Evolutionary conservation across 176 grass and related monocot species (phyloP).

Genomic region (Coix lacrymajobi): DNA sequence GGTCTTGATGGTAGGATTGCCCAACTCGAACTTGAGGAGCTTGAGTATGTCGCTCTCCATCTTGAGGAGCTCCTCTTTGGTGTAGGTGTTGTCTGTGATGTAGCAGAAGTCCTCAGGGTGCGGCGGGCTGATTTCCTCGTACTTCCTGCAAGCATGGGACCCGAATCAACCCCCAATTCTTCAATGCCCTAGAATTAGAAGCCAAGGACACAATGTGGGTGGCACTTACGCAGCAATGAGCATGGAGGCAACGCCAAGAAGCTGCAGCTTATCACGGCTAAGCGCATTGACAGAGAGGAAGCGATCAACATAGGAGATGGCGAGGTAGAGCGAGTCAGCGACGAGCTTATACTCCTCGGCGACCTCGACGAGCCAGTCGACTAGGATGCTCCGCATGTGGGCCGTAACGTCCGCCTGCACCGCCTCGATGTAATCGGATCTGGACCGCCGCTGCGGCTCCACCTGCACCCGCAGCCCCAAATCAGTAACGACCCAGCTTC

Average conservation of each 20-base stretch:
- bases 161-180: neutral
- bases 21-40: slow-evolving; percentile 82
- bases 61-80: slow-evolving; percentile 73
- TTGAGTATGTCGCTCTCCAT: slow-evolving; percentile 92
- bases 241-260: slow-evolving; percentile 83
- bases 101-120: slow-evolving; percentile 93
- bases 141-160: slow-evolving; percentile 49
- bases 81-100: slow-evolving; percentile 95
- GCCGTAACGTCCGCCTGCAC: slow-evolving; percentile 70
- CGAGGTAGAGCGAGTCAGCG: slow-evolving; percentile 75
- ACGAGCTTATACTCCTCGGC: slow-evolving; percentile 94
- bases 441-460: slow-evolving; percentile 45
- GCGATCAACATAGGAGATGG: slow-evolving; percentile 71
- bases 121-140: slow-evolving; percentile 77
- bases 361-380: slow-evolving; percentile 98
- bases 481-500: neutral
- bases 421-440: slow-evolving; percentile 61
- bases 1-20: slow-evolving; percentile 80
- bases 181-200: neutral
- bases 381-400: slow-evolving; percentile 73
- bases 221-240: slow-evolving; percentile 79
- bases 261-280: slow-evolving; percentile 64
- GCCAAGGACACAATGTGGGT: neutral
- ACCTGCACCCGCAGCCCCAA: slow-evolving; percentile 19
- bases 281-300: slow-evolving; percentile 75